Conservation (phyloP, 148 eudicot genomes). For the Euryodendron excelsum region DNA sequence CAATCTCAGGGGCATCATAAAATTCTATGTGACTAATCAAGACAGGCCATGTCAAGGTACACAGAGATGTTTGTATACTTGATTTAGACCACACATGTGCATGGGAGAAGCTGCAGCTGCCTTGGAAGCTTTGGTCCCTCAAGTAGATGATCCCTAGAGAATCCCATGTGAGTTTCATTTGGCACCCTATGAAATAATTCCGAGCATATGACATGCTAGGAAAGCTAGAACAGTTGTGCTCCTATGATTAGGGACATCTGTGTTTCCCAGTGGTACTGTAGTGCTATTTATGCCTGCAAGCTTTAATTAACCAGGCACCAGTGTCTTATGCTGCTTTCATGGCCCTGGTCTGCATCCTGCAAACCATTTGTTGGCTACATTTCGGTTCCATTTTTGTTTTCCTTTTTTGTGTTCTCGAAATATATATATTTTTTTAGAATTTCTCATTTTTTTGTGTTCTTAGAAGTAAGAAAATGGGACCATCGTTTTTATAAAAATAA, state of each 20-base stretch:
- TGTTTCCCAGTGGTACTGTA: not conserved
- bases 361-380: too few relatives aligned
- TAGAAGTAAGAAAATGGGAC: too few relatives aligned
- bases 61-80: not conserved
- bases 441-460: too few relatives aligned
- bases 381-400: too few relatives aligned
- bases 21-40: not conserved
- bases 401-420: too few relatives aligned
- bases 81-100: slow-evolving; percentile 2
- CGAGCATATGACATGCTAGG: not conserved
- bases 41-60: not conserved
- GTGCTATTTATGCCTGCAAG: not conserved
- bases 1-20: not conserved
- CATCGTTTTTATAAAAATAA: too few relatives aligned
- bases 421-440: too few relatives aligned
- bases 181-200: not conserved
- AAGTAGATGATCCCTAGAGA: slow-evolving; percentile 1
- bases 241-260: not conserved
- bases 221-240: not conserved
- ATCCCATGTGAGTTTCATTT: slow-evolving; percentile 19
- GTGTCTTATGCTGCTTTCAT: not conserved
- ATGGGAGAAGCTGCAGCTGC: not conserved
- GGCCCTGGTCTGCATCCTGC: not conserved
- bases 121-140: slow-evolving; percentile 8
- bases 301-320: not conserved